These are phyloP conservation scores for Tulasnella sp. DNA, from an alignment of 768 basidiomycete genomes.

Conservation along the genomic window DNA sequence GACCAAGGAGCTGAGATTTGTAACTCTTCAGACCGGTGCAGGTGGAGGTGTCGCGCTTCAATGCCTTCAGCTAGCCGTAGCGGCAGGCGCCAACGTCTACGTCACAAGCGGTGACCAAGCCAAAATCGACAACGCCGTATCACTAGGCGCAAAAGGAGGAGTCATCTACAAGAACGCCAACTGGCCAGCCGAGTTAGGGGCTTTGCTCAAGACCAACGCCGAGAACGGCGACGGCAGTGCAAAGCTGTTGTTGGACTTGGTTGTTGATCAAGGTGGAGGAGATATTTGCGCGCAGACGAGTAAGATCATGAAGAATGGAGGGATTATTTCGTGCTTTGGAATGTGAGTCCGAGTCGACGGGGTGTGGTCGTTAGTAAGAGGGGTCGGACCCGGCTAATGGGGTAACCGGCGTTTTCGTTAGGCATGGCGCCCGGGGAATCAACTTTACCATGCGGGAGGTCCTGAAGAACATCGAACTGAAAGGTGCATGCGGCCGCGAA, in stretches of 20 bases:
- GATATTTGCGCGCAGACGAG: constrained; percentile 48
- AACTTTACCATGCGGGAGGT: constrained; percentile 73
- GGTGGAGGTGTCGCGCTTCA: constrained; percentile 78
- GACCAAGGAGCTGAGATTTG: not conserved
- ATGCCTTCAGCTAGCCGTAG: constrained; percentile 67
- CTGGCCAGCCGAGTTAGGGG: constrained; percentile 46
- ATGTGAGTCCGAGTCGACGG: constrained; percentile 39
- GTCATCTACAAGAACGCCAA: constrained; percentile 58
- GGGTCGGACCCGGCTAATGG: not conserved
- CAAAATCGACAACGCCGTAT: constrained; percentile 60
- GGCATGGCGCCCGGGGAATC: constrained; percentile 55
- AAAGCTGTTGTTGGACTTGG: constrained; percentile 42
- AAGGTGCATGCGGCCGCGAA: constrained; percentile 41
- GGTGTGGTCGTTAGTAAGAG: not conserved
- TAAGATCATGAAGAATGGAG: constrained; percentile 49
- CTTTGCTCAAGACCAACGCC: constrained; percentile 35
- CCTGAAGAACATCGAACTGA: constrained; percentile 60
- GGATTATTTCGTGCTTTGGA: constrained; percentile 55
- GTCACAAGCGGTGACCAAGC: constrained; percentile 64
- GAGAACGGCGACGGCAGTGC: not conserved
- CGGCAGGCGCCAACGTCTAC: constrained; percentile 70
- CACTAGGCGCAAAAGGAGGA: constrained; percentile 69
- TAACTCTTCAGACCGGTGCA: constrained; percentile 45
- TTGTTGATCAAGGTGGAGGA: constrained; percentile 65
- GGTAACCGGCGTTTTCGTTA: constrained; percentile 26